These are phyloP conservation scores for Dendrothele bispora DNA, from an alignment of 768 basidiomycete species.

Conservation along the genomic window DNA sequence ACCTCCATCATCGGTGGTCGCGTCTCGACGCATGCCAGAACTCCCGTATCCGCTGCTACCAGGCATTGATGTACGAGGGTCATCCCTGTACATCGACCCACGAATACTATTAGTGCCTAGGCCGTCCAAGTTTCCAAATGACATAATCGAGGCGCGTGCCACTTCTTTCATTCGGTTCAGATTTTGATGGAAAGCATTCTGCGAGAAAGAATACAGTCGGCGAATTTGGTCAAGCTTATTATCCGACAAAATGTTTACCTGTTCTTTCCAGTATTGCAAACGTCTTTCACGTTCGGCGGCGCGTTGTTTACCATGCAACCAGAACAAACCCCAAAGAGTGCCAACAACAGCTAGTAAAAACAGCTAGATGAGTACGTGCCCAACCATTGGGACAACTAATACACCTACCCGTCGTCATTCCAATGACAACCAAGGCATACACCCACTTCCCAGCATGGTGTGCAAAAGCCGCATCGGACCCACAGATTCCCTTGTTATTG, in stretches of 20 bases:
- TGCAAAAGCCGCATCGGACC: constrained; percentile 54
- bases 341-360: constrained; percentile 64
- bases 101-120: constrained; percentile 50
- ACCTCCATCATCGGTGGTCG: constrained; percentile 46
- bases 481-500: constrained; percentile 58
- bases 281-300: constrained; percentile 80
- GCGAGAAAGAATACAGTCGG: constrained; percentile 7
- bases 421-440: constrained; percentile 68
- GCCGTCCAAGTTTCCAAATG: too few relatives aligned
- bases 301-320: constrained; percentile 70
- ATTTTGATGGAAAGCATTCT: constrained; percentile 82
- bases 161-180: constrained; percentile 78
- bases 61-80: constrained; percentile 55
- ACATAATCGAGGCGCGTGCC: constrained; percentile 65
- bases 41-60: too few relatives aligned
- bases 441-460: constrained; percentile 67
- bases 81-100: constrained; percentile 56
- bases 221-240: not conserved
- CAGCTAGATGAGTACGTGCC: too few relatives aligned
- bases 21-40: too few relatives aligned
- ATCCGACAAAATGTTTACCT: constrained; percentile 39
- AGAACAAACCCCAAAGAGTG: constrained; percentile 66
- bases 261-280: constrained; percentile 88
- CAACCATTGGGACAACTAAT: too few relatives aligned
- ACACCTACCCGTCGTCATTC: constrained; percentile 73